A percentile compares a stretch with the other conserved stretches of the same genome.
Evolutionary conservation across 441 rosid species (phyloP).

Genomic region (Euphorbia schlechtendalii): DNA sequence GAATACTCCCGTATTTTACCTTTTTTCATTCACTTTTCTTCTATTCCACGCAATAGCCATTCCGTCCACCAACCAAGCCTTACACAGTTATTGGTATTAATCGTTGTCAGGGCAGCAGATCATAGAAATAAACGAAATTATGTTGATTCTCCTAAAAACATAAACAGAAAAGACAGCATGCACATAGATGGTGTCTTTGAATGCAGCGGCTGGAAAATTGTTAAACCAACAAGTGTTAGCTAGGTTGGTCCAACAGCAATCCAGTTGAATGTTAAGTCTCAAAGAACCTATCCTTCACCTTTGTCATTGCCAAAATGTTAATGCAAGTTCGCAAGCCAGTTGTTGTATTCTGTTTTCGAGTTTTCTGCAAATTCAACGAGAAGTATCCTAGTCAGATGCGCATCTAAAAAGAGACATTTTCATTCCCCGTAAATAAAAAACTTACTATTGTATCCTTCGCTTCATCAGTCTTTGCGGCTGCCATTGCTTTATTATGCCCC

Average conservation of each 20-base stretch:
- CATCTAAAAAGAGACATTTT: no score
- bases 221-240: slow-evolving; percentile 14
- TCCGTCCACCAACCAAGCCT: no score
- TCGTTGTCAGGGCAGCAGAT: no score
- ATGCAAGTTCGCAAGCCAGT: slow-evolving; percentile 89
- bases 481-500: slow-evolving; percentile 88
- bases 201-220: slow-evolving; percentile 64
- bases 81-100: no score
- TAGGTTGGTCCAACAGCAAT: no score
- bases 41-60: no score
- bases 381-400: slow-evolving; percentile 7
- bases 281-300: slow-evolving; percentile 38
- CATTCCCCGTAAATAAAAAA: no score
- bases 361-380: slow-evolving; percentile 47
- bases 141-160: no score
- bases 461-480: slow-evolving; percentile 89
- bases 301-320: slow-evolving; percentile 94
- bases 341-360: slow-evolving; percentile 77
- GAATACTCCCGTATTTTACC: no score
- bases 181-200: slow-evolving; percentile 71
- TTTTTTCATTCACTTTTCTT: no score
- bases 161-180: no score
- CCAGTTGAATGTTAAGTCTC: slow-evolving; percentile 5
- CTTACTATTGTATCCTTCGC: slow-evolving; percentile 76
- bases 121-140: no score